Conservation (phyloP, 768 basidiomycete genomes). For the Pisolithus microcarpus region DNA sequence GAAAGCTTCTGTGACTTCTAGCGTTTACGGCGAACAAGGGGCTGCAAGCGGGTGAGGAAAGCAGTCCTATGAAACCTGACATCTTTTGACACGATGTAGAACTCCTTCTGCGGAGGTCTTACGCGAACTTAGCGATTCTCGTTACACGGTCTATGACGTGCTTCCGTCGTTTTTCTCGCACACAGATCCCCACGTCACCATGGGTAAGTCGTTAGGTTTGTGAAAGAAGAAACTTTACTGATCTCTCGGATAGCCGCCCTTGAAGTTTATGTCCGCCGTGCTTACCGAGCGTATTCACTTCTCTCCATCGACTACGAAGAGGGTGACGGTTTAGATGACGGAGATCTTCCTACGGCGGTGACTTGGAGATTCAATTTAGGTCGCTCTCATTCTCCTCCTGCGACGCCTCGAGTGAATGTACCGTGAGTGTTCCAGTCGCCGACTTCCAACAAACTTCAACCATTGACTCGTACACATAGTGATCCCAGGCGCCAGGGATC, state of each 20-base stretch:
- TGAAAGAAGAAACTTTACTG: not conserved
- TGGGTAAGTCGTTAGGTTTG: slow-evolving; percentile 46
- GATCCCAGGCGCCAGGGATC: slow-evolving; percentile 78
- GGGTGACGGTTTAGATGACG: slow-evolving; percentile 78
- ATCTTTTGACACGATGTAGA: slow-evolving; percentile 30
- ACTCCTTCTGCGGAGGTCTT: slow-evolving; percentile 81
- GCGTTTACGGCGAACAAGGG: slow-evolving; percentile 83
- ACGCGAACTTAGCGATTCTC: slow-evolving; percentile 90
- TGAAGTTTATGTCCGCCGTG: slow-evolving; percentile 93
- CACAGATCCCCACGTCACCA: slow-evolving; percentile 71
- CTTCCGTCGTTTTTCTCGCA: slow-evolving; percentile 94
- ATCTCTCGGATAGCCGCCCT: slow-evolving; percentile 59
- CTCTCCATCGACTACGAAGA: slow-evolving; percentile 93
- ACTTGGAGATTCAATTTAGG: slow-evolving; percentile 97
- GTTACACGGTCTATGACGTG: slow-evolving; percentile 96
- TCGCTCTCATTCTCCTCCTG: slow-evolving; percentile 77
- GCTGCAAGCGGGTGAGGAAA: slow-evolving; percentile 46
- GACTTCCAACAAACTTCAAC: not conserved
- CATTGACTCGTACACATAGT: slow-evolving; percentile 24
- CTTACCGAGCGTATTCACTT: slow-evolving; percentile 89
- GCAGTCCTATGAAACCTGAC: no score
- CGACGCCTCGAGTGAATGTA: slow-evolving; percentile 60
- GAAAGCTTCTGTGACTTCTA: slow-evolving; percentile 78
- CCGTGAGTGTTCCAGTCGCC: slow-evolving; percentile 17
- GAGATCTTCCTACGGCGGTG: slow-evolving; percentile 70